phyloP scores from a whole-genome alignment of 2,329 filamentous ascomycete species.

The Epichloe typhina region DNA sequence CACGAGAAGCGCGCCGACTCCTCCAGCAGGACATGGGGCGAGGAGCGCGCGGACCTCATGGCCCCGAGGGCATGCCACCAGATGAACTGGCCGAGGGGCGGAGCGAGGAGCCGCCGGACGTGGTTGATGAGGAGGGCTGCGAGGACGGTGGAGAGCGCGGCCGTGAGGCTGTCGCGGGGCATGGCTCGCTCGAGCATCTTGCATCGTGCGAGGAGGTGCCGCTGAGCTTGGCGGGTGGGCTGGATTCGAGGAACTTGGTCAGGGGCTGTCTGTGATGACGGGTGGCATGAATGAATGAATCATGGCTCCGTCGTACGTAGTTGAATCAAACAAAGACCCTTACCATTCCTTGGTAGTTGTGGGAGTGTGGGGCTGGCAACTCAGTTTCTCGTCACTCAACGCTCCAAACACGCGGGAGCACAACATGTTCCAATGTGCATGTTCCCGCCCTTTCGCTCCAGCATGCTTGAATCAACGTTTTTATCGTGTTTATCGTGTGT shows the following conservation, averaged over 20 bases:
- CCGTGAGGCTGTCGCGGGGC: slow-evolving; percentile 14
- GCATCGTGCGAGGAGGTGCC: neutral
- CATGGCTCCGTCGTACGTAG: no score
- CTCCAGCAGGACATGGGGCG: slow-evolving; percentile 23
- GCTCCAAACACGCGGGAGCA: no score
- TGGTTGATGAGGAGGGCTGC: slow-evolving; percentile 27
- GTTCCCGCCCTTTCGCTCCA: no score
- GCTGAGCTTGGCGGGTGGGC: neutral
- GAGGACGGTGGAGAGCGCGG: slow-evolving; percentile 12
- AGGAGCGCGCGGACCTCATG: slow-evolving; percentile 22
- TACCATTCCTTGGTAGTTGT: no score
- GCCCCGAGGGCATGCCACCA: slow-evolving; percentile 19
- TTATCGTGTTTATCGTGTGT: no score
- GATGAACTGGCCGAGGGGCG: slow-evolving; percentile 17
- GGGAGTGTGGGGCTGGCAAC: no score
- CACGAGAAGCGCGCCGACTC: slow-evolving; percentile 10
- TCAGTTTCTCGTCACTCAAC: no score
- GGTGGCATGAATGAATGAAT: neutral
- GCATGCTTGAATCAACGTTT: no score
- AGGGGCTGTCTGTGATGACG: neutral
- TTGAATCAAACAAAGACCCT: no score
- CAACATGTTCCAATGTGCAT: no score
- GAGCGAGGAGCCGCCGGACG: slow-evolving; percentile 20
- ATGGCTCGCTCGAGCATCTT: neutral
- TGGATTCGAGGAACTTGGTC: no score